Conservation (phyloP, 352 stramenopile genomes). For the Phytophthora quininea region DNA sequence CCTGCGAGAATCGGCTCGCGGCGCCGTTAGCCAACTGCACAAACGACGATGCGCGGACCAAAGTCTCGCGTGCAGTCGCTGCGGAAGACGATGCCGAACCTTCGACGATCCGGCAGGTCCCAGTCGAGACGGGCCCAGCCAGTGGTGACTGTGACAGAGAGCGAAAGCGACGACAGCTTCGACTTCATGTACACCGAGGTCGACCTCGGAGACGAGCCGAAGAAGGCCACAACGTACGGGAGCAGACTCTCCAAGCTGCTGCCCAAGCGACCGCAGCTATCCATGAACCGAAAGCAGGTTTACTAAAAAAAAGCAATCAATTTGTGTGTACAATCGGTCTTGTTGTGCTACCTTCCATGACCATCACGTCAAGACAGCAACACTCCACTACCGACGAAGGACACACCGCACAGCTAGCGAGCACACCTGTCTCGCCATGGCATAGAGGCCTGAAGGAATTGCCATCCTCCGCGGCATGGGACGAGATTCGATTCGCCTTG, state of each 20-base stretch:
- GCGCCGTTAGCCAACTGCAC: conserved; percentile 28
- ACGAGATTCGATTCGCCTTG: not conserved
- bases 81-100: not conserved
- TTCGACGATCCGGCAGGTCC: conserved; percentile 5
- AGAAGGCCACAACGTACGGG: not conserved
- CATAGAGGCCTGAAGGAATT: too few relatives aligned
- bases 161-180: conserved; percentile 14
- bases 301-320: conserved; percentile 10
- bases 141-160: not conserved
- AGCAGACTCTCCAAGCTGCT: conserved; percentile 20
- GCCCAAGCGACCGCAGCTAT: conserved; percentile 13
- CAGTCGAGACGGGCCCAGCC: conserved; percentile 13
- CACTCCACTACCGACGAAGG: too few relatives aligned
- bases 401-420: too few relatives aligned
- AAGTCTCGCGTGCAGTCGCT: conserved; percentile 4
- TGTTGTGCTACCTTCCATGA: too few relatives aligned
- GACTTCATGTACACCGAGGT: conserved; percentile 35
- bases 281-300: conserved; percentile 12
- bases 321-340: too few relatives aligned
- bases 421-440: too few relatives aligned
- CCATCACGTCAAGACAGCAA: too few relatives aligned
- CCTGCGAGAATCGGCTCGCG: conserved; percentile 28
- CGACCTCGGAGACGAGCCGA: conserved; percentile 4
- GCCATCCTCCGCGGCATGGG: not conserved
- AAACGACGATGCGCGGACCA: conserved; percentile 17